These are phyloP conservation scores for Fusarium scirpi DNA, from an alignment of 2,329 filamentous ascomycete genomes.

Conservation along the genomic window DNA sequence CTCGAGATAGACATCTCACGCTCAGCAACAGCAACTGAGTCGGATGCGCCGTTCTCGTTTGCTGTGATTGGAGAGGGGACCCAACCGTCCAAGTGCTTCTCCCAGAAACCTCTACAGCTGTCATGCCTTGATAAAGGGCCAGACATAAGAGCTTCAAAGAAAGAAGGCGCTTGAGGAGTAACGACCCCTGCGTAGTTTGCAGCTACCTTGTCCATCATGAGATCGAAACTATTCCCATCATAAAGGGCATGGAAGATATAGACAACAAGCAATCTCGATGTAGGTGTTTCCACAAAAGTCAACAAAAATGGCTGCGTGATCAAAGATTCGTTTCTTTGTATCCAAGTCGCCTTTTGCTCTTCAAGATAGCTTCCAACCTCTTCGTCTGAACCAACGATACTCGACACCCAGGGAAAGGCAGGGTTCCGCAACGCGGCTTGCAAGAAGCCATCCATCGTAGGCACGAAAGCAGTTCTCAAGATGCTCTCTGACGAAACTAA, in stretches of 20 bases:
- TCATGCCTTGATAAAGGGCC: constrained; percentile 71
- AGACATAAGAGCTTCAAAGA: constrained; percentile 74
- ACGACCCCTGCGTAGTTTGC: constrained; percentile 35
- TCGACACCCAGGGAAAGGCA: constrained; percentile 59
- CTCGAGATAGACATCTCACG: constrained; percentile 53
- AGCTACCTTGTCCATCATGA: constrained; percentile 72
- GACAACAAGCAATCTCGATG: constrained; percentile 62
- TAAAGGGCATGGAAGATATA: constrained; percentile 89
- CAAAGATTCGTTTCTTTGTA: constrained; percentile 58
- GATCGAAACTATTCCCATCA: constrained; percentile 81
- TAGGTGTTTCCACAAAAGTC: constrained; percentile 61
- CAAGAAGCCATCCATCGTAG: constrained; percentile 79
- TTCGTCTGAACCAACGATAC: constrained; percentile 45
- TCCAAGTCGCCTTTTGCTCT: constrained; percentile 63
- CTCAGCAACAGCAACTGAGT: constrained; percentile 5
- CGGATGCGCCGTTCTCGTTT: constrained; percentile 14
- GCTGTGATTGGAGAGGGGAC: constrained; percentile 21
- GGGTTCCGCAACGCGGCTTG: constrained; percentile 72
- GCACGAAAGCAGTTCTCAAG: constrained; percentile 78
- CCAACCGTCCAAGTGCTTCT: constrained; percentile 61
- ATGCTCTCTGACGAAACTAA: constrained; percentile 69
- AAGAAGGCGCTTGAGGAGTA: constrained; percentile 61
- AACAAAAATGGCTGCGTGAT: constrained; percentile 37
- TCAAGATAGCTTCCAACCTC: constrained; percentile 52
- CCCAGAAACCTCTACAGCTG: constrained; percentile 73